Percentiles rank a stretch among this genome's conserved stretches.
Evolutionary conservation across 345 rosid genomes (phyloP).

Genomic region (Murraya koenigii): DNA sequence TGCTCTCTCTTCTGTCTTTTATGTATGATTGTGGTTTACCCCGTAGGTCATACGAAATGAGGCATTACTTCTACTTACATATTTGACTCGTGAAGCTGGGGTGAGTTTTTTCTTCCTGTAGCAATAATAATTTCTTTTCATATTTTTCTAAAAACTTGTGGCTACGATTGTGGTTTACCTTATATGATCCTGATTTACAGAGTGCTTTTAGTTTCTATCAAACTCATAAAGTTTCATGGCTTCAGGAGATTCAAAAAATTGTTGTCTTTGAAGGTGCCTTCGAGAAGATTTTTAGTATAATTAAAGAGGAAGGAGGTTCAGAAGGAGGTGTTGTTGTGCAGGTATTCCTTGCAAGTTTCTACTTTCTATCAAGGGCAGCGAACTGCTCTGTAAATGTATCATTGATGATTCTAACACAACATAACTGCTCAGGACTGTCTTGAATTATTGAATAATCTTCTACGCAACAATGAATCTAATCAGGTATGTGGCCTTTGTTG

Average conservation of each 20-base stretch:
- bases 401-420: slow-evolving; percentile 5
- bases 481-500: slow-evolving; percentile 52
- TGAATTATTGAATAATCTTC: slow-evolving; percentile 87
- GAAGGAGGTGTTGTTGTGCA: slow-evolving; percentile 99
- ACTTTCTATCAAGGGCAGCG: neutral
- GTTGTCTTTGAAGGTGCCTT: slow-evolving; percentile 97
- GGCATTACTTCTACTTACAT: slow-evolving; percentile 90
- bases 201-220: slow-evolving; percentile 14
- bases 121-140: neutral
- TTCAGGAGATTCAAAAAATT: slow-evolving; percentile 96
- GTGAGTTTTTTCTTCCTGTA: slow-evolving; percentile 32
- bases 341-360: slow-evolving; percentile 38
- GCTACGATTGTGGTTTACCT: neutral
- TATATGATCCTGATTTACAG: neutral
- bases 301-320: slow-evolving; percentile 94
- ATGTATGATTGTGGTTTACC: slow-evolving; percentile 22
- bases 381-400: slow-evolving; percentile 16
- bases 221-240: slow-evolving; percentile 20
- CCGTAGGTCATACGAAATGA: slow-evolving; percentile 90
- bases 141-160: neutral
- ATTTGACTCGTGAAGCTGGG: slow-evolving; percentile 97
- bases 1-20: neutral
- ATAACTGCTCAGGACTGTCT: slow-evolving; percentile 71
- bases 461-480: slow-evolving; percentile 77
- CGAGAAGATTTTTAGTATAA: slow-evolving; percentile 90